phyloP scores from a whole-genome alignment of 176 grass and related monocot genomes.

The Musa beccarii region DNA sequence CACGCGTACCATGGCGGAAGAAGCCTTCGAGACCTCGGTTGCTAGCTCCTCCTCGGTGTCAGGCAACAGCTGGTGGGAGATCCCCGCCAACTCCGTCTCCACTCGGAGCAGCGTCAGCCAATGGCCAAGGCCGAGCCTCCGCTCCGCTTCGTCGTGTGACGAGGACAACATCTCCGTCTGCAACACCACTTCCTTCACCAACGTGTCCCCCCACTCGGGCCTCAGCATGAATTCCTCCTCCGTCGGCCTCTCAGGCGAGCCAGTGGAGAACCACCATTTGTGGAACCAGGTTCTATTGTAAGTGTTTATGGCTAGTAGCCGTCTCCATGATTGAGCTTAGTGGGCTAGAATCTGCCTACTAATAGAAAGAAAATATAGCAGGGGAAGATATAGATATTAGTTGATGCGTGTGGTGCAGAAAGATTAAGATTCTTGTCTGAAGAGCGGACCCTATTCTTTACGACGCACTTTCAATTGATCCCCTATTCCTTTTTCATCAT shows the following conservation, averaged over 20 bases:
- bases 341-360: background rate
- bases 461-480: background rate
- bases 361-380: background rate
- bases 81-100: conserved; percentile 29
- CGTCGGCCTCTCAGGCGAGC: conserved; percentile 22
- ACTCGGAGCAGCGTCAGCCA: conserved; percentile 14
- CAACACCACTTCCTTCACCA: conserved; percentile 47
- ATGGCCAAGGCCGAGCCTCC: conserved; percentile 27
- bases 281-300: conserved; percentile 86
- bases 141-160: conserved; percentile 18
- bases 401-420: background rate
- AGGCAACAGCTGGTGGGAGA: conserved; percentile 48
- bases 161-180: conserved; percentile 40
- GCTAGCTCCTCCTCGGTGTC: conserved; percentile 33
- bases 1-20: conserved; percentile 47
- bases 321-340: background rate
- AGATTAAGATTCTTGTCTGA: background rate
- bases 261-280: conserved; percentile 48
- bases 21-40: conserved; percentile 66
- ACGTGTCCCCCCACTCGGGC: conserved; percentile 37
- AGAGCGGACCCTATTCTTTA: too few relatives aligned
- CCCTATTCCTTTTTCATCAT: background rate
- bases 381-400: background rate
- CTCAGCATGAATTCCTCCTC: conserved; percentile 61
- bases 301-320: conserved; percentile 23